Conservation (phyloP, 1,284 basidiomycete genomes). For the Sanghuangporus baumii region DNA sequence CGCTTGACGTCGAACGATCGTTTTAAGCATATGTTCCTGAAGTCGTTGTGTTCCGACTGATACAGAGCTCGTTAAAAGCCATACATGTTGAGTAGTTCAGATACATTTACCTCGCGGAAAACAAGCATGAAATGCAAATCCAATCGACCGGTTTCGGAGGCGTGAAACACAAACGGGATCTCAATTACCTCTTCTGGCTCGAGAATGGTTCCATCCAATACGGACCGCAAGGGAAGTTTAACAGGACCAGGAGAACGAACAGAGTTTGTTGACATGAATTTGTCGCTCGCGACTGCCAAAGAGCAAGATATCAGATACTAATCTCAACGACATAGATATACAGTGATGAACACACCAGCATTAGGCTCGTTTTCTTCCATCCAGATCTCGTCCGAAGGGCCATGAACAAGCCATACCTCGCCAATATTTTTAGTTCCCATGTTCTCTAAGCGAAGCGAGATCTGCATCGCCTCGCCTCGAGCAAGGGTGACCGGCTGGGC, state of each 20-base stretch:
- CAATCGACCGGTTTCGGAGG: constrained; percentile 39
- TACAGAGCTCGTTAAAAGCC: constrained; percentile 3
- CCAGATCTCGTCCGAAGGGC: constrained; percentile 58
- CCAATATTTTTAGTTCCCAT: constrained; percentile 47
- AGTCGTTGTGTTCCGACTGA: constrained; percentile 24
- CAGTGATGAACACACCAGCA: constrained; percentile 17
- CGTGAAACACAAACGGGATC: constrained; percentile 49
- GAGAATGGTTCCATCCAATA: constrained; percentile 33
- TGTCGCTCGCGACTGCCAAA: constrained; percentile 16
- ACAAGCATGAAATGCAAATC: constrained; percentile 58
- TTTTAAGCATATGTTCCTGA: constrained; percentile 51
- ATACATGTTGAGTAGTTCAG: not conserved
- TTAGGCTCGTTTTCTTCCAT: constrained; percentile 26
- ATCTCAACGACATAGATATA: not conserved
- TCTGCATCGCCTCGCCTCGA: constrained; percentile 56
- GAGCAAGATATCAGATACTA: constrained; percentile 13
- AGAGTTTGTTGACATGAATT: constrained; percentile 31
- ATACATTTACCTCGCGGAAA: constrained; percentile 57
- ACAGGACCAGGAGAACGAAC: constrained; percentile 50
- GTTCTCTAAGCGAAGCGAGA: constrained; percentile 57
- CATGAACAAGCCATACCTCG: constrained; percentile 65
- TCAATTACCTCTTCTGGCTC: constrained; percentile 42
- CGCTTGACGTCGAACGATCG: constrained; percentile 53
- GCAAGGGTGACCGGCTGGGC: constrained; percentile 44
- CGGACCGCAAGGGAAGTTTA: constrained; percentile 35